These are phyloP conservation scores for Blepharisma undulans DNA, from an alignment of 169 alveolate species.

Conservation along the genomic window DNA sequence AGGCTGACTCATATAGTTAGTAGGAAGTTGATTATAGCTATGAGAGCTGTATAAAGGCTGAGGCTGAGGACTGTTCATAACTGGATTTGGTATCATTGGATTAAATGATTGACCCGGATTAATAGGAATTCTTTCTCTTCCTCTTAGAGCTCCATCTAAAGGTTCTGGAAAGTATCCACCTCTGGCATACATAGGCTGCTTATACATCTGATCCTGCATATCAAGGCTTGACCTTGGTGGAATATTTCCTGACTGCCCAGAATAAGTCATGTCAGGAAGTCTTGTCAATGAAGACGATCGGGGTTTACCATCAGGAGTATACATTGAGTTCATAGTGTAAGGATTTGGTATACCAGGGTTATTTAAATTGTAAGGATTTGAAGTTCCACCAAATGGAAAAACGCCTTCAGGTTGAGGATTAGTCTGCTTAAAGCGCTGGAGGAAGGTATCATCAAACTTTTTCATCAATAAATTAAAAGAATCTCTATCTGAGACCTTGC, in stretches of 20 bases:
- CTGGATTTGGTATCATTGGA: not conserved
- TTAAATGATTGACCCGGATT: not conserved
- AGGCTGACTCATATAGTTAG: not conserved
- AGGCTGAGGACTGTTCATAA: not conserved
- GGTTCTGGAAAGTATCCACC: not conserved
- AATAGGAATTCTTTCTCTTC: not conserved
- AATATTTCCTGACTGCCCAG: not conserved
- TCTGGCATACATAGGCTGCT: not conserved
- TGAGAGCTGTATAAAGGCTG: not conserved
- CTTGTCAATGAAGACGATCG: not conserved
- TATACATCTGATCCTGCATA: not conserved
- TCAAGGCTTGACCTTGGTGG: not conserved
- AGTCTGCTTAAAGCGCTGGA: not conserved
- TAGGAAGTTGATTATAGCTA: not conserved
- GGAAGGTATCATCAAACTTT: not conserved
- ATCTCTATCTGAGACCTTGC: constrained; percentile 4
- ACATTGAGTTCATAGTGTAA: not conserved
- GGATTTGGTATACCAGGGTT: not conserved
- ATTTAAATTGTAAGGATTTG: not conserved
- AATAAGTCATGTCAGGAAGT: too few species aligned
- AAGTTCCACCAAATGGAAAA: not conserved
- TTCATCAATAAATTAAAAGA: not conserved
- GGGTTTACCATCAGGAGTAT: not conserved
- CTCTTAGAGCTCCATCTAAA: not conserved
- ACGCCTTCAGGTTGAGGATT: not conserved